Evolutionary conservation across 2,329 filamentous ascomycete species (phyloP).

Genomic region (Paraphaeosphaeria minitans): DNA sequence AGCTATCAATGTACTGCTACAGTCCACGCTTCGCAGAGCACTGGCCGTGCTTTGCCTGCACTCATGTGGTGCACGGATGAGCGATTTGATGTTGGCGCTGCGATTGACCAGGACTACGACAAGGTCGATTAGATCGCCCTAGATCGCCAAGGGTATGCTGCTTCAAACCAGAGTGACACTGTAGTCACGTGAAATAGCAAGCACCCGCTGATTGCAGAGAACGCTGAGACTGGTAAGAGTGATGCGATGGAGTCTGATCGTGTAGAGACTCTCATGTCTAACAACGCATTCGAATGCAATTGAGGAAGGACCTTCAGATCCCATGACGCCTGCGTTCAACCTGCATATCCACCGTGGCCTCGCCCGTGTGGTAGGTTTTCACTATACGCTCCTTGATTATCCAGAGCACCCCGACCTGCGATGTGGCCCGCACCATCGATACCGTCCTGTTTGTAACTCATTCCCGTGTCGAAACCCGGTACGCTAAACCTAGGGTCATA

Average conservation of each 20-base stretch:
- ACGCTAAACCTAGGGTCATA: constrained; percentile 42
- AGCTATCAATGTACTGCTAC: not conserved
- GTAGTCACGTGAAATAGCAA: not conserved
- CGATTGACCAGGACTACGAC: not conserved
- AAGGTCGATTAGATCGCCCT: not conserved
- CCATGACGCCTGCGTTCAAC: constrained; percentile 11
- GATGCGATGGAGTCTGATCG: not conserved
- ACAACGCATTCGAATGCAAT: not conserved
- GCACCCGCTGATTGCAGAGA: not conserved
- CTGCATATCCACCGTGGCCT: constrained; percentile 22
- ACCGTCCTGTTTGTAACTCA: constrained; percentile 40
- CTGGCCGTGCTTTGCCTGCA: not conserved
- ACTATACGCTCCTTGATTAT: constrained; percentile 15
- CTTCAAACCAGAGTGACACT: not conserved
- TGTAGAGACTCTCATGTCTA: not conserved
- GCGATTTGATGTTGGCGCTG: not conserved
- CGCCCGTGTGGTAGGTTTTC: constrained; percentile 20
- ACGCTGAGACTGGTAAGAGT: not conserved
- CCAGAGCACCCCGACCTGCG: constrained; percentile 19
- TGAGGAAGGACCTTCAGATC: not conserved
- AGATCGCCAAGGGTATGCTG: too few species aligned
- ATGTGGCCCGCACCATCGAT: constrained; percentile 19
- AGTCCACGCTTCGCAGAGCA: not conserved
- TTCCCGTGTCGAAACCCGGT: constrained; percentile 41
- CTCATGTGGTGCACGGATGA: not conserved